A percentile compares a stretch with the other conserved stretches of the same genome.
Conservation (phyloP, 2,329 filamentous ascomycete genomes). For the Exophiala phaeomuriformis region DNA sequence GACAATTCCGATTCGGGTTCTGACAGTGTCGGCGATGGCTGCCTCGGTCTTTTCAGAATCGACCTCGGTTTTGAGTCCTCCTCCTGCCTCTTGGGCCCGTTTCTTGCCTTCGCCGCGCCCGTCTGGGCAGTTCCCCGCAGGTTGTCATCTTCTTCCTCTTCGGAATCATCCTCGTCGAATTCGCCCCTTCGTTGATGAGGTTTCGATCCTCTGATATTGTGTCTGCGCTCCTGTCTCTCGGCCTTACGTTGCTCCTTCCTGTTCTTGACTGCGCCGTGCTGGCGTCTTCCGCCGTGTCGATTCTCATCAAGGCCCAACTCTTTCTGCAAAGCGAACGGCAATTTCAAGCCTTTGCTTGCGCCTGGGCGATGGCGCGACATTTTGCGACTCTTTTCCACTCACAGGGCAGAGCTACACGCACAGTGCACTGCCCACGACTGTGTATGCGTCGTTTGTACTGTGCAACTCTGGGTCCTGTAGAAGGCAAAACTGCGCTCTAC, state of each 20-base stretch:
- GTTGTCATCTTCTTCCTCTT: slow-evolving; percentile 22
- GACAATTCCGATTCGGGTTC: not conserved
- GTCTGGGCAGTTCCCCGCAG: not conserved
- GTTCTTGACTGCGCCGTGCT: slow-evolving; percentile 23
- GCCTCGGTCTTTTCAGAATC: slow-evolving; percentile 33
- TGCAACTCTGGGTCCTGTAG: not conserved
- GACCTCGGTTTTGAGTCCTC: slow-evolving; percentile 30
- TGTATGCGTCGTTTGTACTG: not conserved
- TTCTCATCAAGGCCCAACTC: slow-evolving; percentile 29
- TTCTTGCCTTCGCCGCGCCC: slow-evolving; percentile 1
- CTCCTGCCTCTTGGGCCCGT: slow-evolving; percentile 25
- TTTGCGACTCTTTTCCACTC: not conserved
- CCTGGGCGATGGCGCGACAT: slow-evolving; percentile 15
- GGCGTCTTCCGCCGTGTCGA: slow-evolving; percentile 28
- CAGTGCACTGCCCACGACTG: not conserved
- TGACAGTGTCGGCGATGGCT: slow-evolving; percentile 8
- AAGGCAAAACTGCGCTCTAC: not conserved
- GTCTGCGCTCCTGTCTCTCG: slow-evolving; percentile 56
- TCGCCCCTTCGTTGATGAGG: slow-evolving; percentile 21
- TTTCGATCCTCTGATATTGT: slow-evolving; percentile 18
- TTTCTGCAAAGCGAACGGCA: slow-evolving; percentile 23
- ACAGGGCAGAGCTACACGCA: not conserved
- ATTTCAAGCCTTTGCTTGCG: slow-evolving; percentile 13
- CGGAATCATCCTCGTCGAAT: slow-evolving; percentile 28
- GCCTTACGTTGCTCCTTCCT: slow-evolving; percentile 63